Evolutionary conservation across 1,139 yeast species (phyloP).

Genomic region (Pichia sp.): DNA sequence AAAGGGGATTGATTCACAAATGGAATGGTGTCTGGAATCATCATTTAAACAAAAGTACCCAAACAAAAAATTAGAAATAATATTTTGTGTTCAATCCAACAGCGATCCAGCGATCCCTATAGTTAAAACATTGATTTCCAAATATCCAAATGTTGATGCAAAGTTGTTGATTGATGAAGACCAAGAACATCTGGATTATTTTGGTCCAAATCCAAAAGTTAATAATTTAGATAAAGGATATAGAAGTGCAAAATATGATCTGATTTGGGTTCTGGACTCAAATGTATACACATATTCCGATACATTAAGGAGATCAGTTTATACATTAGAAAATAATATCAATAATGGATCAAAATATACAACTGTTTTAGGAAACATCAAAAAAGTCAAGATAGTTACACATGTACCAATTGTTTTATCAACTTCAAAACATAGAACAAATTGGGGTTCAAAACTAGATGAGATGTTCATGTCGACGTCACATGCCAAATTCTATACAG

Average conservation of each 20-base stretch:
- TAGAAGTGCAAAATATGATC: conserved; percentile 57
- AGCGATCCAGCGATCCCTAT: conserved; percentile 62
- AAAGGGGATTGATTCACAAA: conserved; percentile 76
- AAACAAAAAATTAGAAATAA: conserved; percentile 48
- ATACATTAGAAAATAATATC: conserved; percentile 30
- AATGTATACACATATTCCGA: conserved; percentile 75
- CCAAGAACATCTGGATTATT: conserved; percentile 37
- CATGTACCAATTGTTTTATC: conserved; percentile 44
- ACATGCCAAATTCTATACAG: conserved; percentile 78
- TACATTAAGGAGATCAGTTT: conserved; percentile 60
- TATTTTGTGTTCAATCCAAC: conserved; percentile 66
- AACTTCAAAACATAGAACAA: conserved; percentile 14
- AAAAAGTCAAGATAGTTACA: conserved; percentile 65
- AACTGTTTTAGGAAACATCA: conserved; percentile 9
- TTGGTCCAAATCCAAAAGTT: conserved; percentile 87
- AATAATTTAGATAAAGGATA: conserved; percentile 81
- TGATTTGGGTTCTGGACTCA: conserved; percentile 83
- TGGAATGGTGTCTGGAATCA: conserved; percentile 60
- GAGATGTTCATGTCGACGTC: conserved; percentile 82
- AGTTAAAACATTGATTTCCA: conserved; percentile 42
- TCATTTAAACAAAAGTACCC: conserved; percentile 70
- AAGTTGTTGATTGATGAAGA: conserved; percentile 42
- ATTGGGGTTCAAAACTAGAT: conserved; percentile 66
- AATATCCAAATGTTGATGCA: conserved; percentile 56
- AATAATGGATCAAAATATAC: conserved; percentile 9